Base-by-base conservation (phyloP, 2,329 filamentous ascomycete genomes). In the Scytalidium sp. region DNA sequence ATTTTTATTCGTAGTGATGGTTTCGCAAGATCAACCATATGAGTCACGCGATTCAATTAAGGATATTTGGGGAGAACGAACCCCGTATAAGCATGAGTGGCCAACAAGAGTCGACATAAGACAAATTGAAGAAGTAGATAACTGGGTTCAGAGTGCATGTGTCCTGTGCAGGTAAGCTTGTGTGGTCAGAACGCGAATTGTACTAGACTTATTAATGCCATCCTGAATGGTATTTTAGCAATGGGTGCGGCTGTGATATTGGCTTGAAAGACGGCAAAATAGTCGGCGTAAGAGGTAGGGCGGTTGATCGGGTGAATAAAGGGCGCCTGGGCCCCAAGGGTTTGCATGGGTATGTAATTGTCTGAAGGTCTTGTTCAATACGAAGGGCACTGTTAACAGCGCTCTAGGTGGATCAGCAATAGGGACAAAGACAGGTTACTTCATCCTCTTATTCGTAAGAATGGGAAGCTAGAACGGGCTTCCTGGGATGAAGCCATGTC, bases 61-160 rank as follows among this genome's bases (percentile, higher is more conserved):
- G 46, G 59, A 68, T 45, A 61, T 68, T 43, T 68, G 62, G 61
- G 64, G 63, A 7, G 48, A 54, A 10, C 58, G 65, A 13, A 65
- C 60, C 3, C 65, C 66, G 1, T 69, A 65, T 50, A 64, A 65
- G 46, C 59, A 66, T 41, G 52, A 67, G 41, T 70, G 67, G 66
- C 67, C 66, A 1, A 57, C 57, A 0, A 51, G 67, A 39, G 58
- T 64, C 3, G 67, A 70, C 49, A 41, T 48, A 19, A 56, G 59
- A 7, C 51, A 50, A 36, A 58, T 64, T 15, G 66, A 69, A 21
- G 60, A 64, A 29, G 65, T 65, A 0, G 66, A 70, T 2, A 62
- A 63, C 57, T 70, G 67, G 67, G 66, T 70, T 3, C 66, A 69
- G 50, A 68, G 66, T 52, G 67, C 67, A 1, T 70, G 67, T 57